Percentiles rank a stretch among this genome's conserved stretches.
Conservation (phyloP, 2,329 filamentous ascomycete species). For the Hysterium pulicare region DNA sequence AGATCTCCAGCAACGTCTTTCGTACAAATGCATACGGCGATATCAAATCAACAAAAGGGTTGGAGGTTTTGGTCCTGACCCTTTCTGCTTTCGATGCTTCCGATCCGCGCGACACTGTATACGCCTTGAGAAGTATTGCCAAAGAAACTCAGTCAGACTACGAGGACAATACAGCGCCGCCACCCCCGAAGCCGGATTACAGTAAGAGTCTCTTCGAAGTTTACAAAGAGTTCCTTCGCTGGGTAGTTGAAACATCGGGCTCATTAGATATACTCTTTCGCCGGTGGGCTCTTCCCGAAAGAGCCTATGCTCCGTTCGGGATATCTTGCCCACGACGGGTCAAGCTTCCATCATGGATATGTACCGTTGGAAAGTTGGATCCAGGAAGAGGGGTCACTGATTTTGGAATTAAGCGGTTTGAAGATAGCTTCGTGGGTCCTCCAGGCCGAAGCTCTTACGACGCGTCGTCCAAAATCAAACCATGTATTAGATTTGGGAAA, state of each 20-base stretch:
- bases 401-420: conserved; percentile 5
- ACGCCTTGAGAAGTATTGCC: conserved; percentile 17
- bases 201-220: conserved; percentile 9
- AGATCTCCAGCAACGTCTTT: conserved; percentile 15
- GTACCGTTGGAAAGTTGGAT: neutral
- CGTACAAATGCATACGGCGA: conserved; percentile 1
- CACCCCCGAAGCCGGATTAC: conserved; percentile 8
- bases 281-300: conserved; percentile 8
- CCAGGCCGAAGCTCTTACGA: conserved; percentile 7
- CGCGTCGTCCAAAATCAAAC: conserved; percentile 3
- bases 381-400: neutral
- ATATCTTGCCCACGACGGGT: neutral
- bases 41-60: conserved; percentile 5
- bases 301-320: neutral
- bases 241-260: conserved; percentile 3
- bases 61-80: conserved; percentile 18
- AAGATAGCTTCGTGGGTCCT: conserved; percentile 12
- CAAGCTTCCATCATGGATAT: conserved; percentile 10
- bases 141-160: conserved; percentile 9
- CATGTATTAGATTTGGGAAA: conserved; percentile 4
- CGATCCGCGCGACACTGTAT: conserved; percentile 23
- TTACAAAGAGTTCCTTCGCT: conserved; percentile 10
- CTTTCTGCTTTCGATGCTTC: conserved; percentile 17
- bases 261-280: conserved; percentile 14
- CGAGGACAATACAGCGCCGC: neutral